These are phyloP conservation scores for Tephrocybe sp. DNA, from an alignment of 768 basidiomycete species.

Conservation along the genomic window DNA sequence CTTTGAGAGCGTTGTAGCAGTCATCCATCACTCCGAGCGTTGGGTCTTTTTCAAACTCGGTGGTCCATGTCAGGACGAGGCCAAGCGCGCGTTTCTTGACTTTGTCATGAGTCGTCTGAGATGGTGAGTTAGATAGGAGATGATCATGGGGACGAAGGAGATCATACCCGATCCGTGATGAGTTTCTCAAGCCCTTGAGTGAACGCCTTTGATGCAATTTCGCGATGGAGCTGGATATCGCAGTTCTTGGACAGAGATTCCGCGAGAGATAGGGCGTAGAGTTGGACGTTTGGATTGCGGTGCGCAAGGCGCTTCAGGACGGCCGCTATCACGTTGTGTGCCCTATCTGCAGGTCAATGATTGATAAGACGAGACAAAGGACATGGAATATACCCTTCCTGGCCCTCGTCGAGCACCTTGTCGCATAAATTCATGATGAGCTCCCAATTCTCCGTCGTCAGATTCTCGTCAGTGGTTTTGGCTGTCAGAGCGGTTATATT, in stretches of 20 bases:
- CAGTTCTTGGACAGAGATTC: constrained; percentile 95
- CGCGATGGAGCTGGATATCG: constrained; percentile 74
- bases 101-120: constrained; percentile 86
- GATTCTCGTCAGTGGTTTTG: constrained; percentile 97
- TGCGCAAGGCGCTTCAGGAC: constrained; percentile 90
- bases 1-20: constrained; percentile 76
- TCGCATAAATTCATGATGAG: constrained; percentile 93
- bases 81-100: constrained; percentile 76
- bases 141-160: neutral
- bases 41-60: constrained; percentile 78
- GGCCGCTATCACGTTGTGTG: constrained; percentile 81
- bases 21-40: constrained; percentile 90
- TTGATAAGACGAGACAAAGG: neutral
- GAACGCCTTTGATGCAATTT: constrained; percentile 88
- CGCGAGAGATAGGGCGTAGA: constrained; percentile 85
- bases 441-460: constrained; percentile 96
- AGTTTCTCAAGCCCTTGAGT: constrained; percentile 87
- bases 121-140: neutral
- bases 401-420: constrained; percentile 90
- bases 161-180: constrained; percentile 79
- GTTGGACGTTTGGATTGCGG: constrained; percentile 94
- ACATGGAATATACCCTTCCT: constrained; percentile 64
- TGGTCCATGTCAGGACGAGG: constrained; percentile 81
- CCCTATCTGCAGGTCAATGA: constrained; percentile 49
- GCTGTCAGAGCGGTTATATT: constrained; percentile 38